A percentile compares a stretch with the other conserved stretches of the same genome.
Conservation (phyloP, 805 yeast genomes). For the Candida quercuum region DNA sequence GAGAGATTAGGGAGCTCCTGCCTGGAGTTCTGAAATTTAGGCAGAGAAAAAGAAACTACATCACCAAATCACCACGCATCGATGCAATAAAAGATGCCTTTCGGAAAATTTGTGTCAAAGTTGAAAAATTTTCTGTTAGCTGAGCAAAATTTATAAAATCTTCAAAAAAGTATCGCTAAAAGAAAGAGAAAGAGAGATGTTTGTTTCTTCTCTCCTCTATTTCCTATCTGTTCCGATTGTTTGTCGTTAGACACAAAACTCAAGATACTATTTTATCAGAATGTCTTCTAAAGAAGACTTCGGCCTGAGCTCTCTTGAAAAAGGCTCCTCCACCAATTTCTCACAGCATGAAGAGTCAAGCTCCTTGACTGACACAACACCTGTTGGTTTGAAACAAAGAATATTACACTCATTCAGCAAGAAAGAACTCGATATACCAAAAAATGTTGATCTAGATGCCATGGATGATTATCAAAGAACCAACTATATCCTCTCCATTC, state of each 20-base stretch:
- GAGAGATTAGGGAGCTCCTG: too few species aligned
- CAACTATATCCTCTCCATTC: constrained; percentile 32
- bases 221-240: too few species aligned
- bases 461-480: constrained; percentile 19
- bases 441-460: constrained; percentile 14
- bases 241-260: too few species aligned
- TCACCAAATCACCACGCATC: too few species aligned
- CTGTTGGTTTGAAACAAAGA: not conserved
- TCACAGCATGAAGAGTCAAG: not conserved
- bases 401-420: constrained; percentile 20
- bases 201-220: too few species aligned
- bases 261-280: too few species aligned
- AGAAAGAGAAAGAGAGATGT: constrained; percentile 2
- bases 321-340: not conserved
- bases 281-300: too few species aligned
- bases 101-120: not conserved
- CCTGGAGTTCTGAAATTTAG: too few species aligned
- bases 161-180: constrained; percentile 1
- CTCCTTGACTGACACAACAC: not conserved
- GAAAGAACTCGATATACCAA: constrained; percentile 12
- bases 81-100: too few species aligned
- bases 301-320: not conserved
- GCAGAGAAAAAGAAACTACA: not conserved
- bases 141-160: not conserved
- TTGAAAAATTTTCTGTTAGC: not conserved